Evolutionary conservation across 2,329 filamentous ascomycete genomes (phyloP).

Genomic region (Lasiodiplodia citricola): DNA sequence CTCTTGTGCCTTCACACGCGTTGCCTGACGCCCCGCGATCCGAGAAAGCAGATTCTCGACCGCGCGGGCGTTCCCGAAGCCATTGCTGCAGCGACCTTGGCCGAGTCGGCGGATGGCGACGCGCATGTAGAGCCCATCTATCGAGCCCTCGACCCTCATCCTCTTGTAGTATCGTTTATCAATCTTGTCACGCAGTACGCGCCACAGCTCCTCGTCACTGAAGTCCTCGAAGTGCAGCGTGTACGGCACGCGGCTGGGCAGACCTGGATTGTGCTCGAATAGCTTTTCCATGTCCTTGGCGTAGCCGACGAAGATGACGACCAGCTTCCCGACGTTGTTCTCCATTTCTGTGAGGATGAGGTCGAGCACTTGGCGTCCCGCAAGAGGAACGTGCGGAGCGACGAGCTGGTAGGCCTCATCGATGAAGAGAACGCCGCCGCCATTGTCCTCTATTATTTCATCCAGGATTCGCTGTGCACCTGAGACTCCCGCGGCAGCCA

Average conservation of each 20-base stretch:
- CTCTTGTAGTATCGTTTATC: slow-evolving; percentile 35
- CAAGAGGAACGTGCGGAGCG: slow-evolving; percentile 59
- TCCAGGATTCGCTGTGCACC: neutral
- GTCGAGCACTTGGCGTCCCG: slow-evolving; percentile 68
- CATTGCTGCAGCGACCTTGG: slow-evolving; percentile 64
- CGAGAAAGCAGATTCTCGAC: slow-evolving; percentile 65
- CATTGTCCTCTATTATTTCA: slow-evolving; percentile 56
- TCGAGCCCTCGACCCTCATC: slow-evolving; percentile 56
- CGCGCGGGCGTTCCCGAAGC: slow-evolving; percentile 75
- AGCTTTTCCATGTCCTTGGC: slow-evolving; percentile 76
- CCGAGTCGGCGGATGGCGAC: slow-evolving; percentile 52
- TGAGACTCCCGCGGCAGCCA: neutral
- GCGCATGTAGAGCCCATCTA: neutral
- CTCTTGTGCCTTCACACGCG: slow-evolving; percentile 55
- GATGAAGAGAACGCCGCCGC: slow-evolving; percentile 75
- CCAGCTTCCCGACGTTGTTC: slow-evolving; percentile 70
- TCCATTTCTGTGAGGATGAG: slow-evolving; percentile 75
- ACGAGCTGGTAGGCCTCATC: slow-evolving; percentile 80
- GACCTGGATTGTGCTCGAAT: slow-evolving; percentile 71
- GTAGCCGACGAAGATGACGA: slow-evolving; percentile 77
- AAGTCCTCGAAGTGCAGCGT: slow-evolving; percentile 73
- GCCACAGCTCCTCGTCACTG: slow-evolving; percentile 63
- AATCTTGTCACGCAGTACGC: neutral
- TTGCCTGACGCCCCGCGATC: slow-evolving; percentile 65
- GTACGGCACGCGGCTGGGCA: slow-evolving; percentile 71